Evolutionary conservation across 208 protist genomes (phyloP), one percentile per base, ranked within the genome.

Genomic region (Crithidia expoeki): DNA sequence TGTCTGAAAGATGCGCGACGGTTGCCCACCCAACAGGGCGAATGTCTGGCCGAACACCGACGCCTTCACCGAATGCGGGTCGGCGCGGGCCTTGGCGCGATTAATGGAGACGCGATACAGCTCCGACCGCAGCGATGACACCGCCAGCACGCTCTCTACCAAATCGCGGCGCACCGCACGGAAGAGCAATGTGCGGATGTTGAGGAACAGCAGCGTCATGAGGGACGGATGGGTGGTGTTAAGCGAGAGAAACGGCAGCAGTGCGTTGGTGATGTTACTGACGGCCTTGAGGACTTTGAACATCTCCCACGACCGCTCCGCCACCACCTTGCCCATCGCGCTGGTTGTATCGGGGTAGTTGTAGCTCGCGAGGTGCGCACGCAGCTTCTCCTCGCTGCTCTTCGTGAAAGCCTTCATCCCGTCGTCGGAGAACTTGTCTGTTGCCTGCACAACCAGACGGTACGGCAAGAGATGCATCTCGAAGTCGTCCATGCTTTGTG

Each of bases 21-120:
- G 84, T 52, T 92, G 87, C 33, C 71, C 66, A 30, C 63, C 83
- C 5, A 98, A 46, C 14, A 96, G 64, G 0, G 73, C 65, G 61
- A 94, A 90, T 28, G 92, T 98, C 73, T 98, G 94, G 16, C 94
- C 94, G 75, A 96, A 97, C 4, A 98, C 71, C 10, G 91, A 90
- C 12, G 80, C 80, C 66, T 78, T 72, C 40, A 87, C 79, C 38
- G 84, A 77, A 32, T 36, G 49, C 34, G 50, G 27, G 47, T 77
- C 60, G 27, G 42, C 34, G 63, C 85, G 89, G 30, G 84, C 81
- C 68, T 79, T 84, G 49, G 76, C 67, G 61, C 94, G 88, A 74
- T 97, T 98, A 58, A 98, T 86, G 57, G 83, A 96, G 47, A 98
- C 57, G 52, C 90, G 80, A 63, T 92, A 80, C 49, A 89, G 81